Evolutionary conservation across 2,329 filamentous ascomycete genomes (phyloP).

Genomic region (Fusarium denticulatum): DNA sequence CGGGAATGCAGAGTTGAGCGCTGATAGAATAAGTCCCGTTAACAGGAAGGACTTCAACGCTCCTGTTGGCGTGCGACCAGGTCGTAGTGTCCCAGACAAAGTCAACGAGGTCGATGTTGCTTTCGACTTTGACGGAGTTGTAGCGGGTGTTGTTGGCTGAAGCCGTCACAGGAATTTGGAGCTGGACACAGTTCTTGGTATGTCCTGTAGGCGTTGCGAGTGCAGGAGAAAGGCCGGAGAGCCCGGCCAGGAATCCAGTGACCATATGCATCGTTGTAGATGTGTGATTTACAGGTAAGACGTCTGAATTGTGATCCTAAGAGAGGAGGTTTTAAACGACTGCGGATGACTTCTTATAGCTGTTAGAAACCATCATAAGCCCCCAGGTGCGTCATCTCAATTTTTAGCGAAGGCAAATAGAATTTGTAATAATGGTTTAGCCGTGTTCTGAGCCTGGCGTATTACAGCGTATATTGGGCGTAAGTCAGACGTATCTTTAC

Average conservation of each 20-base stretch:
- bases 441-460: fast-evolving
- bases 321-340: no score
- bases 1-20: not conserved
- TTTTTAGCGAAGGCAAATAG: fast-evolving
- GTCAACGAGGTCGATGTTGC: not conserved
- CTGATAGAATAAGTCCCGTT: not conserved
- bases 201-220: not conserved
- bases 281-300: no score
- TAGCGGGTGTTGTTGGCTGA: not conserved
- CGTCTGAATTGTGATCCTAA: no score
- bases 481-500: not conserved
- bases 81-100: not conserved
- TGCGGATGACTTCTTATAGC: not conserved
- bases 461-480: not conserved
- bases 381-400: not conserved
- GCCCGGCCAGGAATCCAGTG: fast-evolving
- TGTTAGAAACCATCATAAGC: fast-evolving
- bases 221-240: fast-evolving
- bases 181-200: not conserved
- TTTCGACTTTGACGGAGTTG: not conserved
- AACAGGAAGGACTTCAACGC: fast-evolving
- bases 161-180: not conserved
- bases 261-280: fast-evolving
- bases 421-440: not conserved
- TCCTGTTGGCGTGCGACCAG: not conserved